Evolutionary conservation across 768 basidiomycete genomes (phyloP), one percentile per base, ranked within the genome.

Genomic region (Mycena chlorophos): DNA sequence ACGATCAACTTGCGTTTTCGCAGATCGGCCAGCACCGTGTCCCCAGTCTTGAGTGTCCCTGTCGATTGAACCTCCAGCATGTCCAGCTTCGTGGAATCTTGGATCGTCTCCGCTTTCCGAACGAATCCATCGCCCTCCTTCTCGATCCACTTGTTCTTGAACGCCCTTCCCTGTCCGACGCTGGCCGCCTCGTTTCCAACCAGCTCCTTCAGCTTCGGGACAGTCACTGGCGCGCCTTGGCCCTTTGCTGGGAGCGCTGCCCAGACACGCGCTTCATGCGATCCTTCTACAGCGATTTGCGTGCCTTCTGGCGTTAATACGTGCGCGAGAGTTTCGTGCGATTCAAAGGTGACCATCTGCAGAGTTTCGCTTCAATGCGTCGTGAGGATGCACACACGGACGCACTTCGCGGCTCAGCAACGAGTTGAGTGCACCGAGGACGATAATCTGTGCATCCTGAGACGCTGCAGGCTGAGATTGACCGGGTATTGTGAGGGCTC

Each of bases 251-350:
- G 90, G 4, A 96, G 77, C 20, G 84, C 91, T 46, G 80, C 76
- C 96, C 96, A 99, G 29, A 98, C 93, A 54, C 91, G 86, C 45
- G 89, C 93, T 76, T 99, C 97, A 70, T 98, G 94, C 14, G 95
- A 98, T 31, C 97, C 97, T 37, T 87, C 73, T 37, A 78, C 71
- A 22, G 85, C 84, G 61, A 98, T 90, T 63, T 87, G 84, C 20
- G 75, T 66, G 20, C 97, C 97, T 76, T 99, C 97, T 1, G 83
- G 71, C 14, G 93, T 94, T 39, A 93, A 81, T 5, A 75, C 76
- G 76, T 94, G 86, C 13, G 84, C 80, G 4, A 84, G 74, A 4
- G 84, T 78, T 68, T 95, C 93, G 65, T 93, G 86, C 8, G 85
- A 83, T 52, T 87, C 85, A 61, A 90, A 92, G 51, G 74, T 72